Base-by-base conservation (phyloP, 495 filamentous ascomycete species). In the Penicillium mononematosum region DNA sequence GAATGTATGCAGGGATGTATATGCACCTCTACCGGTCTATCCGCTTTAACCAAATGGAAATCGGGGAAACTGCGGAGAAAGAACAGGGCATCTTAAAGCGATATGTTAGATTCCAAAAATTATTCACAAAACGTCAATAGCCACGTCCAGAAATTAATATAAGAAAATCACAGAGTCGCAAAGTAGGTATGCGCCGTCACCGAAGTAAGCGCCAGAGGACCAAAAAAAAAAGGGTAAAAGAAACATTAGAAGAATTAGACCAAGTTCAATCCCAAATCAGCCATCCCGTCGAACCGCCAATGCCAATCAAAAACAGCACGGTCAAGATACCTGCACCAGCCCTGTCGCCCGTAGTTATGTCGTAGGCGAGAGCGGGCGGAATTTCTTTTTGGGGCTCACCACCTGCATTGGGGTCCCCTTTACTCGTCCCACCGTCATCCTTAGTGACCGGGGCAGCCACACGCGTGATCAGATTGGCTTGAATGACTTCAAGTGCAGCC, bases 371-470 rank as follows among this genome's bases (percentile, higher is more conserved):
- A 11, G 27, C 45, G 11, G 42, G 20, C 0, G 69, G 66, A 16
- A 53, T 52, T 1, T 59, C 50, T n/a, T 60, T 19, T 2, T 34
- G 47, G 1, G 57, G 64, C 20, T 62, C 51, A 5, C 61, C 54
- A 24, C 90, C 89, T n/a, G 86, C 88, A 5, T 72, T 75, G 0
- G 88, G 83, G 63, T 94, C 72, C 1, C 91, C 90, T 46, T 77
- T 73, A 64, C 90, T 93, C 5, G 86, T 91, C 3, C 91, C 91
- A 9, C 91, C 90, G 1, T 77, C 80, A n/a, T 75, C 64, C 29
- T 83, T 73, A 3, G 87, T 91, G 8, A 89, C 80, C 0, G 88
- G 90, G 0, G 75, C 63, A 29, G 63, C 60, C 3, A 77, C 78
- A 3, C 69, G 62, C 5, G 56, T 58, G 43, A 83, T 76, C 5